Evolutionary conservation across 768 basidiomycete genomes (phyloP), one percentile per base, ranked within the genome.

Genomic region (Sutorius australiensis): DNA sequence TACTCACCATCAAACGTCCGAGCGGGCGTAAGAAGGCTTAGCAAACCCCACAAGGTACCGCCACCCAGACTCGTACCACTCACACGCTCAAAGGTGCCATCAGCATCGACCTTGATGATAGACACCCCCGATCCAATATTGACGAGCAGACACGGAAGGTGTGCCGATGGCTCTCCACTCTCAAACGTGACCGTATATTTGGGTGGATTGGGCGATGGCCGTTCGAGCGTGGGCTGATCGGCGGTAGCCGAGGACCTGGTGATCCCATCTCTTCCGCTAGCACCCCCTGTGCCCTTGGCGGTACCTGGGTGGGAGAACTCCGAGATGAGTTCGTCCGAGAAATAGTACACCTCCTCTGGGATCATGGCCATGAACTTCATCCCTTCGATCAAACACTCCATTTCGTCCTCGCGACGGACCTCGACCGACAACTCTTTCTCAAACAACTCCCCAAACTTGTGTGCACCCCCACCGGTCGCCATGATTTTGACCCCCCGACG

Each of bases 121-220:
- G 92, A 95, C 24, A 99, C 97, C 41, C 97, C 97, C 34, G 91
- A 94, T 12, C 97, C 97, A 55, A 99, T 98, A 72, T 99, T 99
- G 59, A 98, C 97, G 40, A 99, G 81, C 64, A 99, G 69, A 68
- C 95, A 99, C 2, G 97, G 97, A 52, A 98, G 79, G 63, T 97
- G 93, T 1, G 94, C 88, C 32, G 84, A 82, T 19, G 89, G 89
- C n/a, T 68, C 70, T 55, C 86, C 77, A 55, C 78, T 78, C 66
- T 92, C 91, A 66, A 98, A 99, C 39, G 86, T 86, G 34, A 98
- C 90, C 10, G 86, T 81, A 67, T 84, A 98, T 63, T 82, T 79
- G 0, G 97, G 97, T 14, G 97, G 92, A 65, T 91, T 83, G 0
- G 95, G 92, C 46, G 87, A 88, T 6, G 95, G 97, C 46, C 95